A percentile compares a stretch with the other conserved stretches of the same genome.
Conservation (phyloP, 441 rosid species). For the Pelargonium australe region DNA sequence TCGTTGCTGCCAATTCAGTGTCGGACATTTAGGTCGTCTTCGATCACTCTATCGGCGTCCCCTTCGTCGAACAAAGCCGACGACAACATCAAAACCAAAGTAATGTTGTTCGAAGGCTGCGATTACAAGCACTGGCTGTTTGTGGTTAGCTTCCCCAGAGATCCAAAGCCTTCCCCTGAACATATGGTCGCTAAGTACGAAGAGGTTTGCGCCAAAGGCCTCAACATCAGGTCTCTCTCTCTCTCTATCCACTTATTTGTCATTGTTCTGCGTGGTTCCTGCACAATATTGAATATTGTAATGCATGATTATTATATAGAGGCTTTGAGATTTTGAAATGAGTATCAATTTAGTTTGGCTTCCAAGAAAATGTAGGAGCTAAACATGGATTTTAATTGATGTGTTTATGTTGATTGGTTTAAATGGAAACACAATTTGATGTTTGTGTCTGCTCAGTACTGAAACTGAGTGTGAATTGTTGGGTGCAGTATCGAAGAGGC, state of each 20-base stretch:
- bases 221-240: constrained; percentile 39
- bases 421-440: too few species aligned
- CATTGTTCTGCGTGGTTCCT: neutral
- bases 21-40: constrained; percentile 25
- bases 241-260: too few species aligned
- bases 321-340: too few species aligned
- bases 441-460: too few species aligned
- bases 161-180: constrained; percentile 40
- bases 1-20: constrained; percentile 11
- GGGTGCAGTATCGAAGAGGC: constrained; percentile 6
- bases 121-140: constrained; percentile 77
- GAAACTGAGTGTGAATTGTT: neutral
- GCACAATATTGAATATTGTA: neutral
- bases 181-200: constrained; percentile 67
- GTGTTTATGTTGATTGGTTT: too few species aligned
- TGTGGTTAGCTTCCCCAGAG: constrained; percentile 57
- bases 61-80: constrained; percentile 38
- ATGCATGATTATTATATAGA: neutral
- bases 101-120: constrained; percentile 64
- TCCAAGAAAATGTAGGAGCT: too few species aligned
- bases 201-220: constrained; percentile 59
- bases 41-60: constrained; percentile 25
- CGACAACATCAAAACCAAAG: constrained; percentile 59
- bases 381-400: too few species aligned
- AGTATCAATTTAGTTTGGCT: too few species aligned